Percentiles rank a stretch among this genome's conserved stretches.
Evolutionary conservation across 1,284 basidiomycete species (phyloP).

Genomic region (Boletus mariae): DNA sequence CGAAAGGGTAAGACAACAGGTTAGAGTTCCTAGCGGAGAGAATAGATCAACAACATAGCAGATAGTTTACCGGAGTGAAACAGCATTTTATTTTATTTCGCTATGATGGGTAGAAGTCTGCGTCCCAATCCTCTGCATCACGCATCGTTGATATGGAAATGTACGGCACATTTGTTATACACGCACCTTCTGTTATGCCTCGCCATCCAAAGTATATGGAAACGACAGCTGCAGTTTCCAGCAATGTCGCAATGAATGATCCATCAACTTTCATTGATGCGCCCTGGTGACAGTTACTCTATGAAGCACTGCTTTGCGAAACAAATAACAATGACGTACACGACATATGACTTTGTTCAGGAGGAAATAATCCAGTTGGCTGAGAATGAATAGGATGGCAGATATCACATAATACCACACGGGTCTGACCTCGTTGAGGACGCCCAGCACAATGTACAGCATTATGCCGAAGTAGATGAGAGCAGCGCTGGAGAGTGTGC

Average conservation of each 20-base stretch:
- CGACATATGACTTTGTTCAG: conserved; percentile 72
- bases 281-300: conserved; percentile 37
- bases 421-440: conserved; percentile 71
- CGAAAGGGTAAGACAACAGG: conserved; percentile 3
- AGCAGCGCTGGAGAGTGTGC: conserved; percentile 47
- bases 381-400: conserved; percentile 65
- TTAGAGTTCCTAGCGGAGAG: conserved; percentile 2
- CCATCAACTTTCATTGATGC: conserved; percentile 70
- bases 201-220: conserved; percentile 75
- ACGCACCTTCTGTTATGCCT: conserved; percentile 80
- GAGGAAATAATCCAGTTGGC: conserved; percentile 77
- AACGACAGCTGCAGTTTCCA: conserved; percentile 71
- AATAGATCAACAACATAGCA: conserved; percentile 6
- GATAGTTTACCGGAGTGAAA: conserved; percentile 6
- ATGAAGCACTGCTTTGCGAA: conserved; percentile 8
- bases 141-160: background rate
- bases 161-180: background rate
- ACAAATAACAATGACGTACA: conserved; percentile 40
- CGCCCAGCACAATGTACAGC: conserved; percentile 68
- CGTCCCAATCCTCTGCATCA: conserved; percentile 31
- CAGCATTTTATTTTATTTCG: background rate
- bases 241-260: conserved; percentile 73
- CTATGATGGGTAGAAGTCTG: conserved; percentile 29
- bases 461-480: conserved; percentile 68
- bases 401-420: conserved; percentile 67